Conservation (phyloP, 768 basidiomycete genomes). For the Galerina marginata region DNA sequence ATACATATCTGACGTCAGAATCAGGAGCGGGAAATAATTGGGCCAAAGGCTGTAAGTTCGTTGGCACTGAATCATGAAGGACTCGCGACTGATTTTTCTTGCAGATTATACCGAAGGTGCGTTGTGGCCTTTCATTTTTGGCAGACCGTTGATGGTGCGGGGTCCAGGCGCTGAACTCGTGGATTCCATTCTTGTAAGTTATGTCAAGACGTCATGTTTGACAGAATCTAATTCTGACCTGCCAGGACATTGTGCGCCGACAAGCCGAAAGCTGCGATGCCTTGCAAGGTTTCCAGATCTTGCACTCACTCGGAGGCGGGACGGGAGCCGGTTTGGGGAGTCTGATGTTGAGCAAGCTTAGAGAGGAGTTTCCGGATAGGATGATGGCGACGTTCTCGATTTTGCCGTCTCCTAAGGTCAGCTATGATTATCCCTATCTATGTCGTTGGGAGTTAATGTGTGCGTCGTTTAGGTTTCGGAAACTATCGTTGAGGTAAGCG, state of each 20-base stretch:
- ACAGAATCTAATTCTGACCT: neutral
- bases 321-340: conserved; percentile 89
- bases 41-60: conserved; percentile 87
- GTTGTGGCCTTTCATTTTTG: neutral
- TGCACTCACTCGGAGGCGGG: conserved; percentile 92
- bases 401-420: conserved; percentile 53
- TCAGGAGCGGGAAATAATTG: conserved; percentile 89
- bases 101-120: conserved; percentile 88
- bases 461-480: conserved; percentile 45
- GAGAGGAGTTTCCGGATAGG: conserved; percentile 69
- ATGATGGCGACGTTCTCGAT: conserved; percentile 63
- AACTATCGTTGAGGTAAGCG: conserved; percentile 66
- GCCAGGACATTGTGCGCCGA: conserved; percentile 73
- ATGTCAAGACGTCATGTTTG: neutral
- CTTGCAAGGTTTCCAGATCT: conserved; percentile 88
- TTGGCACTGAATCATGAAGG: neutral
- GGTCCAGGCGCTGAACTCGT: conserved; percentile 84
- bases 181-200: conserved; percentile 72
- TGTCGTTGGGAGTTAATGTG: neutral
- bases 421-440: conserved; percentile 24
- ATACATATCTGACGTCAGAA: conserved; percentile 75
- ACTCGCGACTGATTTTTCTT: neutral
- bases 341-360: conserved; percentile 78
- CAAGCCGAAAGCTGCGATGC: conserved; percentile 85
- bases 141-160: neutral